These are phyloP conservation scores for Cenchrus americanus DNA, from an alignment of 176 grass and related monocot genomes.

Conservation along the genomic window DNA sequence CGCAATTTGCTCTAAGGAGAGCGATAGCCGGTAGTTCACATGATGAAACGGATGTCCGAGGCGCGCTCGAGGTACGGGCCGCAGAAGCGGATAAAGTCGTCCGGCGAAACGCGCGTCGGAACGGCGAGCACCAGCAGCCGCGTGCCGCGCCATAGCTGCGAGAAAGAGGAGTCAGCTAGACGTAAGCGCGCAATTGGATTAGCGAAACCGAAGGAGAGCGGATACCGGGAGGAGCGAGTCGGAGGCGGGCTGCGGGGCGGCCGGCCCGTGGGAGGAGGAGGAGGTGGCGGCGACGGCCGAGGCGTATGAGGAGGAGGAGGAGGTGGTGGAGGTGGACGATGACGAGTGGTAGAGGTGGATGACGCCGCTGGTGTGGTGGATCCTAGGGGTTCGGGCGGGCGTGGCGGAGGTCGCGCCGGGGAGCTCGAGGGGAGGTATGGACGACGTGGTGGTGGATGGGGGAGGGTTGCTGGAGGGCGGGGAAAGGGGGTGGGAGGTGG, in stretches of 20 bases:
- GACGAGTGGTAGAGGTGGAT: conserved; percentile 80
- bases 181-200: neutral
- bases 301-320: conserved; percentile 57
- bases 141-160: conserved; percentile 61
- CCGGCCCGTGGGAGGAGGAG: conserved; percentile 41
- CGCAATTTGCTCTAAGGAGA: neutral
- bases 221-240: conserved; percentile 74
- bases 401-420: conserved; percentile 30
- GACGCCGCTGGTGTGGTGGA: conserved; percentile 66
- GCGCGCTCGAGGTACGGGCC: conserved; percentile 67
- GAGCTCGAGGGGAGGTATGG: conserved; percentile 40
- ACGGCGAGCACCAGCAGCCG: conserved; percentile 80
- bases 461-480: conserved; percentile 9
- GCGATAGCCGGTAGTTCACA: conserved; percentile 38
- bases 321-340: conserved; percentile 27
- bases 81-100: conserved; percentile 86
- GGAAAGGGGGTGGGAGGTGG: neutral
- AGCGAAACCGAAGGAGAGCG: neutral
- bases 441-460: conserved; percentile 17
- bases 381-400: conserved; percentile 54
- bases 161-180: neutral
- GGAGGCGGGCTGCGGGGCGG: conserved; percentile 20
- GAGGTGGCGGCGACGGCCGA: conserved; percentile 49
- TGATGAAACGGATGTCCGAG: conserved; percentile 65
- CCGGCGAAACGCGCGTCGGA: conserved; percentile 63